Evolutionary conservation across 257 asterid genomes (phyloP).

Genomic region (Jaltomata sinuosa): DNA sequence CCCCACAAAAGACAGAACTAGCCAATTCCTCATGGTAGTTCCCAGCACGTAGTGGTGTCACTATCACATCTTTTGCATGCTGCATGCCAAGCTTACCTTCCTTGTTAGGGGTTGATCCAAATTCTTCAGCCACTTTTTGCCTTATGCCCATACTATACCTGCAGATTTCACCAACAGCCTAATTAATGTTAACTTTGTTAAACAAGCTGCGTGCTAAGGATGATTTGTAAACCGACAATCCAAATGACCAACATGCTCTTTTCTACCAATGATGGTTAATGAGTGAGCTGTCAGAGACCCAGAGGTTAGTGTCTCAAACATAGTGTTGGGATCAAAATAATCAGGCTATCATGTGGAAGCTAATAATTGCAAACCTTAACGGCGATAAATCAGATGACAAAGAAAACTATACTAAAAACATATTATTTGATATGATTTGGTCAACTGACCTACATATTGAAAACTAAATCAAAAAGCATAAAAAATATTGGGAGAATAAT

Average conservation of each 20-base stretch:
- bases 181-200: not conserved
- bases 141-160: constrained; percentile 99
- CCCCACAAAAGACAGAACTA: constrained; percentile 80
- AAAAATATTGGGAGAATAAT: too few relatives aligned
- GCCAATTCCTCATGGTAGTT: constrained; percentile 68
- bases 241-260: not conserved
- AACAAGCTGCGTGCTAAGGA: not conserved
- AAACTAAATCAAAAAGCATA: too few relatives aligned
- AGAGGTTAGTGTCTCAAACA: not conserved
- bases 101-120: constrained; percentile 76
- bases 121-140: constrained; percentile 90
- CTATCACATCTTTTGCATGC: constrained; percentile 64
- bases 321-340: too few relatives aligned
- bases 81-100: constrained; percentile 89
- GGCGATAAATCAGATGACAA: too few relatives aligned
- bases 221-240: not conserved
- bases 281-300: not conserved
- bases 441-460: too few relatives aligned
- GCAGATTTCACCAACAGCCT: constrained; percentile 11
- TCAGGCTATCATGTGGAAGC: too few relatives aligned
- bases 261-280: not conserved
- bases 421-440: too few relatives aligned
- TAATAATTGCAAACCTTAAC: too few relatives aligned
- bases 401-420: too few relatives aligned
- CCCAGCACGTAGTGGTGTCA: constrained; percentile 60